phyloP scores from a whole-genome alignment of 805 yeast genomes.

The Pichia sporocuriosa region DNA sequence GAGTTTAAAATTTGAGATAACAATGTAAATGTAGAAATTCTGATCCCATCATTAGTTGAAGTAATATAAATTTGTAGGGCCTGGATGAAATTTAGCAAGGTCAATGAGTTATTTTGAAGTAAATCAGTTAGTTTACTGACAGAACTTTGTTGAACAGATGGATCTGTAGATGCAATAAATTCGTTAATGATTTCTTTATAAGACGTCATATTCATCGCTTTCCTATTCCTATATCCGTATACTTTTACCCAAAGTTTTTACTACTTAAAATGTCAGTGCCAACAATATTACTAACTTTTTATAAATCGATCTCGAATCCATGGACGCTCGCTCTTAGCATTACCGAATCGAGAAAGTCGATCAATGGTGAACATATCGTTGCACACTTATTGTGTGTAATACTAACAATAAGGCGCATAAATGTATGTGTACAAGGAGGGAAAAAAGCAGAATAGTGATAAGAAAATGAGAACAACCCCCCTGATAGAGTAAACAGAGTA shows the following conservation, averaged over 20 bases:
- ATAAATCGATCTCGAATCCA: too few species aligned
- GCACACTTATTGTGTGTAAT: too few species aligned
- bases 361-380: too few species aligned
- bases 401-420: too few species aligned
- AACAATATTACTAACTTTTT: too few species aligned
- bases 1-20: conserved; percentile 32
- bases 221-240: background rate
- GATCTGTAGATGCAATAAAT: conserved; percentile 6
- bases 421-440: too few species aligned
- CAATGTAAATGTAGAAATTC: conserved; percentile 37
- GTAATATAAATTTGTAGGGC: conserved; percentile 36
- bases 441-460: too few species aligned
- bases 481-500: too few species aligned
- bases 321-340: background rate
- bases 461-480: too few species aligned
- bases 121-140: conserved; percentile 3
- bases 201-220: conserved; percentile 1
- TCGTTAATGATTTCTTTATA: conserved; percentile 8
- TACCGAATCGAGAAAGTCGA: background rate
- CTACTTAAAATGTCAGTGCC: too few species aligned
- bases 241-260: too few species aligned
- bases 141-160: background rate
- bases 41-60: conserved; percentile 35
- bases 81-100: conserved; percentile 12
- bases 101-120: conserved; percentile 6